These are phyloP conservation scores for Xeromyces bisporus DNA, from an alignment of 495 filamentous ascomycete genomes.

Conservation along the genomic window DNA sequence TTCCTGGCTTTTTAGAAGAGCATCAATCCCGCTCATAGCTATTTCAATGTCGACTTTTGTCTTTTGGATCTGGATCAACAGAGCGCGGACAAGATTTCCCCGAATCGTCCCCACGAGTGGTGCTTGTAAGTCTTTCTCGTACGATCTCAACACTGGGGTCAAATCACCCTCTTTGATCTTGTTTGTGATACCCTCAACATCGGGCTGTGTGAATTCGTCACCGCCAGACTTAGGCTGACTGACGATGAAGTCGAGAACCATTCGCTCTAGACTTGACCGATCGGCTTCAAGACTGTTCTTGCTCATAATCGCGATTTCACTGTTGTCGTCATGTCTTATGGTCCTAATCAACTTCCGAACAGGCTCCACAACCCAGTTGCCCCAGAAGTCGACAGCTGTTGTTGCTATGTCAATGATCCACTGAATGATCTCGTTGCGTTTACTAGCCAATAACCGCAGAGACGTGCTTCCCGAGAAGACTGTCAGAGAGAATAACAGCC, in stretches of 20 bases:
- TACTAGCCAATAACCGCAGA: slow-evolving; percentile 53
- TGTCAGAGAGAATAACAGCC: slow-evolving; percentile 48
- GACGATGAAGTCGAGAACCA: slow-evolving; percentile 89
- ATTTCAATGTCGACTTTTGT: slow-evolving; percentile 97
- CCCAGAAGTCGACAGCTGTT: slow-evolving; percentile 77
- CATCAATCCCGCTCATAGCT: slow-evolving; percentile 84
- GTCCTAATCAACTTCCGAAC: slow-evolving; percentile 68
- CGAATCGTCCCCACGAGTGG: slow-evolving; percentile 64
- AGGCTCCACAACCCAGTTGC: slow-evolving; percentile 88
- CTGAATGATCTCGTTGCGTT: slow-evolving; percentile 50
- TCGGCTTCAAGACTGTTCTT: slow-evolving; percentile 77
- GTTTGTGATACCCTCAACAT: slow-evolving; percentile 51
- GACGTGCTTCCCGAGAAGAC: slow-evolving; percentile 67
- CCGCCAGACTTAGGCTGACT: slow-evolving; percentile 46
- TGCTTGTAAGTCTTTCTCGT: slow-evolving; percentile 66
- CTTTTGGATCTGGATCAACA: slow-evolving; percentile 94
- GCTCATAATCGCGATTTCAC: slow-evolving; percentile 91
- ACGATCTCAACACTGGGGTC: slow-evolving; percentile 76
- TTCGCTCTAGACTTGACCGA: slow-evolving; percentile 78
- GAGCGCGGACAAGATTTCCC: slow-evolving; percentile 75
- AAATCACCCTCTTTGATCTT: slow-evolving; percentile 84
- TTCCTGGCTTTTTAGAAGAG: slow-evolving; percentile 86
- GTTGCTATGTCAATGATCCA: slow-evolving; percentile 62
- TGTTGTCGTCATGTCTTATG: slow-evolving; percentile 76
- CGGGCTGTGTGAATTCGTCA: slow-evolving; percentile 28